Base-by-base conservation (phyloP, 768 basidiomycete genomes). In the Tulasnella sp. region DNA sequence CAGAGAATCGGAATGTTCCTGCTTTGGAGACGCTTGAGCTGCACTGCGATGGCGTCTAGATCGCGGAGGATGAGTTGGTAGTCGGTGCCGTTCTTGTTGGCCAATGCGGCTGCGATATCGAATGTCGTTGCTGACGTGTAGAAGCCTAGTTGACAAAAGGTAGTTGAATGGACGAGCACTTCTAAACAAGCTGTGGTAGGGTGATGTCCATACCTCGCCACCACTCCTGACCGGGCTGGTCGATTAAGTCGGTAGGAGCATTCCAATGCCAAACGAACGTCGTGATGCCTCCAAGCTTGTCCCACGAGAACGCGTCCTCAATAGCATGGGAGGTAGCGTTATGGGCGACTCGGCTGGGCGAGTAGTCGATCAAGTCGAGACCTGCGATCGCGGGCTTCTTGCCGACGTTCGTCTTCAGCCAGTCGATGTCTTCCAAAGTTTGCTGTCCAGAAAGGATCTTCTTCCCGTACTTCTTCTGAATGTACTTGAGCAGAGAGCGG, bases 321-420 rank as follows among this genome's bases (percentile, higher is more conserved):
- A 74, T 35, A 29, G 69, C 71, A 44, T 39, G 41, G 19, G 73
- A 72, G 12, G 71, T 72, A 8, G 72, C 42, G 26, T 62, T 62
- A 39, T 40, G 63, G 1, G 6, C 71, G 12, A 72, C 73, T 9
- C 73, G 73, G 22, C 12, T 36, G 52, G 73, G 73, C 32, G 66
- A 59, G 72, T 74, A 74, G 44, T 74, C 73, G 32, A 74, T 74
- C 69, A 74, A 65, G 62, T 74, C 73, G 19, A 74, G 41, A 12
- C 71, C 73, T n/a, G 32, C 41, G 16, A 72, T 72, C 19, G 71
- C 71, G 17, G 73, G 73, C 11, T 35, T 70, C 68, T 59, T 72
- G n/a, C 73, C 73, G 26, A 72, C 70, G 32, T 74, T 74, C 8
- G 71, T 47, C 40, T 65, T 40, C 39, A 74, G 17, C 73, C 73